Conservation (phyloP, 306 rosid genomes). For the Ormosia semicastrata region DNA sequence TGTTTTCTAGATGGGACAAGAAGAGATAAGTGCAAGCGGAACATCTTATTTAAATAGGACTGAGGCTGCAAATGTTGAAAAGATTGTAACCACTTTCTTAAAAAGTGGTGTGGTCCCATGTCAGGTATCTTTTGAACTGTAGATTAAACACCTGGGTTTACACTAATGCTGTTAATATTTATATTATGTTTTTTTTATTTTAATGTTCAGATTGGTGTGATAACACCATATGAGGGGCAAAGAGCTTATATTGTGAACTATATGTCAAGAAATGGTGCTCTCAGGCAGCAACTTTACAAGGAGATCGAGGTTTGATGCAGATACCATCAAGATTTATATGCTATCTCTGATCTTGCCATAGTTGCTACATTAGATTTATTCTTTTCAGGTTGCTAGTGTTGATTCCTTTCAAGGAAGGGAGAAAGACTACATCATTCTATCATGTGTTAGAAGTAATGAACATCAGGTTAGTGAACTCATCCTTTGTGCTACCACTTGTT, state of each 20-base stretch:
- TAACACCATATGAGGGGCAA: conserved; percentile 98
- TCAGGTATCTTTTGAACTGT: conserved; percentile 57
- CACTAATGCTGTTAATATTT: not conserved
- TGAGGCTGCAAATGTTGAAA: conserved; percentile 99
- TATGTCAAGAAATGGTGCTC: conserved; percentile 97
- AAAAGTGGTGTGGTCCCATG: conserved; percentile 97
- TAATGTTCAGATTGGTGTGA: conserved; percentile 80
- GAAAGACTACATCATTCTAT: conserved; percentile 92
- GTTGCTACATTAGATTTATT: conserved; percentile 20
- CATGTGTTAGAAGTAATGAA: conserved; percentile 98
- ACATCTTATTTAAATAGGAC: conserved; percentile 97
- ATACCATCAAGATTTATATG: not conserved
- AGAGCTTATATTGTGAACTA: conserved; percentile 98
- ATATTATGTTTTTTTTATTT: not conserved
- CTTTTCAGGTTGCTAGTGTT: conserved; percentile 93
- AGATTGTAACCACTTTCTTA: conserved; percentile 96
- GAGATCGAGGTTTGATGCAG: conserved; percentile 80
- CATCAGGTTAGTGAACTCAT: conserved; percentile 76
- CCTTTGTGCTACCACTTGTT: not conserved
- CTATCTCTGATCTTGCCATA: not conserved
- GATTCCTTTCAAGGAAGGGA: conserved; percentile 99
- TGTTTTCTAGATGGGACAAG: conserved; percentile 96
- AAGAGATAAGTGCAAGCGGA: conserved; percentile 98
- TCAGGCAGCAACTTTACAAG: conserved; percentile 97
- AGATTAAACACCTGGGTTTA: not conserved